These are phyloP conservation scores for Discostella stelligeroides DNA, from an alignment of 108 stramenopile genomes.

Conservation along the genomic window DNA sequence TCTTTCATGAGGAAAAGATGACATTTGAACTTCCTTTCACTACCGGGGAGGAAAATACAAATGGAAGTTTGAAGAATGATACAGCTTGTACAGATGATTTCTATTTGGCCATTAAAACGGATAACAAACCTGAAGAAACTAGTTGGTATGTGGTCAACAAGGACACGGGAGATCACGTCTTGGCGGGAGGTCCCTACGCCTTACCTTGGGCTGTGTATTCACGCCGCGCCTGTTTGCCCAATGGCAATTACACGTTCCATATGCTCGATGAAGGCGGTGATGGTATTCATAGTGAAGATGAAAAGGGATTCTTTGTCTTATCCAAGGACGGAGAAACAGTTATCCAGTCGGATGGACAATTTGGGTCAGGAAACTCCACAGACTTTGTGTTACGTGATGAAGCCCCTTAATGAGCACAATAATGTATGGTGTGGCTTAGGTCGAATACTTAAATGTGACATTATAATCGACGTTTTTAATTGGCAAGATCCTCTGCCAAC, in stretches of 20 bases:
- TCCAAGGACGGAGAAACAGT: conserved; percentile 39
- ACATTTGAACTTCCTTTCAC: conserved; percentile 40
- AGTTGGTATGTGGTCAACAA: conserved; percentile 45
- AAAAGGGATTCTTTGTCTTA: conserved; percentile 40
- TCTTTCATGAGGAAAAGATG: conserved; percentile 47
- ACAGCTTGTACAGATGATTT: conserved; percentile 46
- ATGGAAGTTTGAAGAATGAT: conserved; percentile 8
- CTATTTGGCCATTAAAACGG: conserved; percentile 34
- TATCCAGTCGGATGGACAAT: conserved; percentile 32
- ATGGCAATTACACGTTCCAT: conserved; percentile 40
- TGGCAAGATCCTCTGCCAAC: conserved; percentile 62
- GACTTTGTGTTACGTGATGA: conserved; percentile 25
- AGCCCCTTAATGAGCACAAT: conserved; percentile 4
- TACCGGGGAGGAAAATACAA: conserved; percentile 4
- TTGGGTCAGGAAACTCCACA: conserved; percentile 12
- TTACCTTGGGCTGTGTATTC: conserved; percentile 37
- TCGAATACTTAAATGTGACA: too few relatives aligned
- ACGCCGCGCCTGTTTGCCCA: conserved; percentile 38
- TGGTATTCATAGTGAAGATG: conserved; percentile 39
- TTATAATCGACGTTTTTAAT: too few relatives aligned
- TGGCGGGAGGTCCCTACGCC: conserved; percentile 40
- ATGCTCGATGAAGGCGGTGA: conserved; percentile 33
- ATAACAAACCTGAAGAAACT: conserved; percentile 36
- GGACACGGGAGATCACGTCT: conserved; percentile 21
- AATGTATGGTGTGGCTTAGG: too few relatives aligned